Evolutionary conservation across 768 basidiomycete species (phyloP).

Genomic region (Termitomyces sp.): DNA sequence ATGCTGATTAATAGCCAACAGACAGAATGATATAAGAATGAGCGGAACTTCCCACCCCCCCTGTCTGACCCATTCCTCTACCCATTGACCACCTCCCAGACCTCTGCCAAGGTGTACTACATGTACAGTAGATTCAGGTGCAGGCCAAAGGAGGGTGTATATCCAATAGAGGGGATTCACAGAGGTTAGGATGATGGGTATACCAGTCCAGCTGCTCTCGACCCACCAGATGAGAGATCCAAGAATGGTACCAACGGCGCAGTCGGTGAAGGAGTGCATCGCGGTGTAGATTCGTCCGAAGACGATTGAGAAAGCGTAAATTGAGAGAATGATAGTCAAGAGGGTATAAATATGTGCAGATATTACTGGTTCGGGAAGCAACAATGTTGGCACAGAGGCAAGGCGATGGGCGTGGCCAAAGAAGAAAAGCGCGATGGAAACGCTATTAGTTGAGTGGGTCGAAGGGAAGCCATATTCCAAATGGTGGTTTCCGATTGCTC

Average conservation of each 20-base stretch:
- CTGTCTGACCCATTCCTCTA: constrained; percentile 29
- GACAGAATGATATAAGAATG: constrained; percentile 53
- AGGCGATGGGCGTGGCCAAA: constrained; percentile 54
- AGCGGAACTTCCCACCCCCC: constrained; percentile 56
- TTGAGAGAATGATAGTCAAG: constrained; percentile 36
- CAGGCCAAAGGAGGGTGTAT: constrained; percentile 20
- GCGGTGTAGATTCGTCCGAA: constrained; percentile 80
- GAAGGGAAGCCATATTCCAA: constrained; percentile 95
- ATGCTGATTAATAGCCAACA: constrained; percentile 80
- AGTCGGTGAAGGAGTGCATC: constrained; percentile 86
- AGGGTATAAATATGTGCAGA: constrained; percentile 40
- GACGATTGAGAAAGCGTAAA: constrained; percentile 69
- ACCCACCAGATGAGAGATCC: constrained; percentile 69
- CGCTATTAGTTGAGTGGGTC: constrained; percentile 88
- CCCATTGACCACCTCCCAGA: constrained; percentile 27
- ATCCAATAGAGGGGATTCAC: constrained; percentile 24
- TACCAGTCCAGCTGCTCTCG: constrained; percentile 38
- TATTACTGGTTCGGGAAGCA: constrained; percentile 27
- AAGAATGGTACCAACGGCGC: constrained; percentile 53
- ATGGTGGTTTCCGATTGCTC: constrained; percentile 76
- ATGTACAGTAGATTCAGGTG: constrained; percentile 11
- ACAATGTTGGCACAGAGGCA: constrained; percentile 25
- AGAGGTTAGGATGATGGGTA: constrained; percentile 26
- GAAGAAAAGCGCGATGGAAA: constrained; percentile 85
- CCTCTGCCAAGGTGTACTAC: constrained; percentile 32